These are phyloP conservation scores for Cenchrus americanus DNA, from an alignment of 176 grass and related monocot genomes.

Conservation along the genomic window DNA sequence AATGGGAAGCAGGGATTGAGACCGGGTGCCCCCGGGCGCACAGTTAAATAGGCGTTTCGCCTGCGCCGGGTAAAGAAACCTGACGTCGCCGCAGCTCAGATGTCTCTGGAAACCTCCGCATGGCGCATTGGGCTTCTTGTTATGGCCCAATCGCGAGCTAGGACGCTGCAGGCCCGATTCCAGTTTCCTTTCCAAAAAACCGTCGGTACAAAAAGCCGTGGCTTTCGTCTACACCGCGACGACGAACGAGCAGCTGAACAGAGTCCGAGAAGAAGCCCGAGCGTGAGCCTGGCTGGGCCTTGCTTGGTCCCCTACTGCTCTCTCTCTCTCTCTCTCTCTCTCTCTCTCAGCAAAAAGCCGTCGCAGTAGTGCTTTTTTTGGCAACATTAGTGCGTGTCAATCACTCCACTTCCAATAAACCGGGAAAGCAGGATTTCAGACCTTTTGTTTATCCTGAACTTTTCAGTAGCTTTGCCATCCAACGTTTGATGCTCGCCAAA, in stretches of 20 bases:
- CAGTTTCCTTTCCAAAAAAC: neutral
- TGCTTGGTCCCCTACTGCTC: neutral
- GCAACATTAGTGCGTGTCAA: no score
- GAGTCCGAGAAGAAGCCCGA: neutral
- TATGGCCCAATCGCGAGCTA: neutral
- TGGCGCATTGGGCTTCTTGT: constrained; percentile 11
- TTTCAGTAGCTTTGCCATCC: constrained; percentile 1
- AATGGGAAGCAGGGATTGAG: constrained; percentile 5
- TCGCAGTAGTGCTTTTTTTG: no score
- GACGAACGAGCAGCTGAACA: no score
- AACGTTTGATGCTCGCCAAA: neutral
- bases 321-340: no score
- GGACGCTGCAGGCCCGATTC: neutral
- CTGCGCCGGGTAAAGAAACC: constrained; percentile 16
- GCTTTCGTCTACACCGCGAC: neutral
- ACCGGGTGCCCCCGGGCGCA: neutral
- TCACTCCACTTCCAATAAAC: no score
- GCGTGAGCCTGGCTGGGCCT: no score
- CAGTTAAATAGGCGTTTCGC: constrained; percentile 39
- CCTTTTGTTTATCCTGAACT: neutral
- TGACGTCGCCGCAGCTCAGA: constrained; percentile 26
- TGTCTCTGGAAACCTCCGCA: constrained; percentile 22
- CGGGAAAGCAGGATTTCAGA: neutral
- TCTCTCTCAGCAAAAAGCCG: no score
- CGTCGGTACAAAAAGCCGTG: neutral